Evolutionary conservation across 148 eudicot genomes (phyloP).

Genomic region (Silene latifolia): DNA sequence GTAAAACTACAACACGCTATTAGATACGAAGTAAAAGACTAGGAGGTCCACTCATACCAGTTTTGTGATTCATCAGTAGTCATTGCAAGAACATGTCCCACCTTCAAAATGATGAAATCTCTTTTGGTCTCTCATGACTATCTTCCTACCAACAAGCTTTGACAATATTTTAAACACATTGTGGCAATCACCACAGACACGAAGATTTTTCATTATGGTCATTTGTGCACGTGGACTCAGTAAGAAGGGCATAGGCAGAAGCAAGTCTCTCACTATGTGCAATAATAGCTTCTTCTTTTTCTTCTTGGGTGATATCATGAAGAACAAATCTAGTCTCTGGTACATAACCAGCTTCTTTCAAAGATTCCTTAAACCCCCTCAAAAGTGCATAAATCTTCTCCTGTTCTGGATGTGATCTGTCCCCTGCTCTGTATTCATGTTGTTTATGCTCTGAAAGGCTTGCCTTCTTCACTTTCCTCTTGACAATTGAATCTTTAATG

Average conservation of each 20-base stretch:
- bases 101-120: no score
- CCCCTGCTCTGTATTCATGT: slow-evolving; percentile 81
- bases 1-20: no score
- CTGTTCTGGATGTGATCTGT: slow-evolving; percentile 68
- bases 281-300: slow-evolving; percentile 83
- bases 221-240: slow-evolving; percentile 53
- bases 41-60: no score
- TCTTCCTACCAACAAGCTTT: no score
- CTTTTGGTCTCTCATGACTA: no score
- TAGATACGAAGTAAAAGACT: no score
- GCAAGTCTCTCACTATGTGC: slow-evolving; percentile 92
- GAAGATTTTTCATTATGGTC: slow-evolving; percentile 78
- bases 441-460: slow-evolving; percentile 42
- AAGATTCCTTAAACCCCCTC: slow-evolving; percentile 60
- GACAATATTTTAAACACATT: no score
- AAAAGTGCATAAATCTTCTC: slow-evolving; percentile 64
- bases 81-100: no score
- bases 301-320: slow-evolving; percentile 72
- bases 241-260: slow-evolving; percentile 58
- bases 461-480: slow-evolving; percentile 58
- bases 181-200: no score
- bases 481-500: slow-evolving; percentile 43
- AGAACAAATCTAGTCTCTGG: slow-evolving; percentile 76
- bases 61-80: no score
- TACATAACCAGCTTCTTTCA: slow-evolving; percentile 79